Evolutionary conservation across 2,329 filamentous ascomycete species (phyloP), one percentile per base, ranked within the genome.

Genomic region (Nigrospora osmanthi): DNA sequence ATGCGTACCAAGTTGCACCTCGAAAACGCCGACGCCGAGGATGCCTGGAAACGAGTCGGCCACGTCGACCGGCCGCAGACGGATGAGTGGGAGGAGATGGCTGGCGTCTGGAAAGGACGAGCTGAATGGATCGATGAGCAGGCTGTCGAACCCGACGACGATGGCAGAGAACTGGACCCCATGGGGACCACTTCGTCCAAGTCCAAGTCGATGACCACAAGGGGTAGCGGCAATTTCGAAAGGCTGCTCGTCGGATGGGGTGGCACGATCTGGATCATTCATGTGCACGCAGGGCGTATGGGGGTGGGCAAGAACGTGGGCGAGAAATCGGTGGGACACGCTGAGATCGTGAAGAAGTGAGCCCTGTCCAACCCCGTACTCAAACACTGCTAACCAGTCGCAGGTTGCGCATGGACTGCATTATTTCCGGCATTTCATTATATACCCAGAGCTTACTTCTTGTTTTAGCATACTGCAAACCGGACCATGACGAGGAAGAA

Each of bases 191-290:
- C 75, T 0, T 65, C 70, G 3, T 71, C 75, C 2, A 76, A 65
- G 52, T 58, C 75, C 16, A 72, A 68, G 47, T 65, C 76, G 31
- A 74, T 79, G 52, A 65, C 69, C 38, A 62, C 67, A n/a, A 67
- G 67, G 42, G 66, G 60, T 35, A 72, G 66, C 40, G 69, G 69
- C 50, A 65, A 66, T 11, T 73, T 80, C 13, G 91, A 97, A 63
- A 87, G 91, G 55, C 71, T 97, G 16, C 70, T 98, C 9, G 85
- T 98, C 19, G 93, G 93, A 11, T 98, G 94, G 93, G 93, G 93
- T 49, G 86, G 90, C 47, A 95, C 87, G 1, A 88, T 95, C 44
- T 98, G 93, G 93, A 84, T 98, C 42, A 84, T 98, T 44, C 85
- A 96, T 62, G 85, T 98, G 15, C 85, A 90, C 59, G 82, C 87